Evolutionary conservation across 768 basidiomycete species (phyloP).

Genomic region (Amanita phalloides): DNA sequence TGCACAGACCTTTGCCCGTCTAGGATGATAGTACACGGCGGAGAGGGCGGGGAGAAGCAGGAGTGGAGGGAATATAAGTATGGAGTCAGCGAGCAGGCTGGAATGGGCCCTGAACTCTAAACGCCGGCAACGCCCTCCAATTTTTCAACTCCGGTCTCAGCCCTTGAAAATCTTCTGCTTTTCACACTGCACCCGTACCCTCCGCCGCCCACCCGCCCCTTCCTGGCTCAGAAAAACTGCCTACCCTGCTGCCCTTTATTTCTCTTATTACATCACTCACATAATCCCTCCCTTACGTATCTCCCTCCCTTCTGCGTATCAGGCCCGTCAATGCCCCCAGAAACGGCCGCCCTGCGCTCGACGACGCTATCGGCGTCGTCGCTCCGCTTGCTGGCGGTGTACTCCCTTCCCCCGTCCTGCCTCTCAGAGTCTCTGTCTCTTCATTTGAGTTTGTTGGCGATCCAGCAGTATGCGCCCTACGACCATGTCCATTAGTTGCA

Average conservation of each 20-base stretch:
- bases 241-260: background rate
- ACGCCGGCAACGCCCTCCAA: slow-evolving; percentile 38
- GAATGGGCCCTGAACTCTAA: slow-evolving; percentile 36
- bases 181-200: slow-evolving; percentile 7
- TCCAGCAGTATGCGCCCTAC: slow-evolving; percentile 10
- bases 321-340: slow-evolving; percentile 56
- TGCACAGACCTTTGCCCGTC: slow-evolving; percentile 74
- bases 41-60: slow-evolving; percentile 9
- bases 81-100: slow-evolving; percentile 31
- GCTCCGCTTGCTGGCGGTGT: slow-evolving; percentile 44
- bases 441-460: slow-evolving; percentile 19
- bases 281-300: background rate
- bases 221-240: background rate
- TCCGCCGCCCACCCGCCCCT: slow-evolving; percentile 7
- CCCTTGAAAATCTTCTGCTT: slow-evolving; percentile 21
- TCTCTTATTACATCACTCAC: background rate
- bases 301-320: slow-evolving; percentile 27
- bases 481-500: slow-evolving; percentile 8
- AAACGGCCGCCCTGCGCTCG: slow-evolving; percentile 34
- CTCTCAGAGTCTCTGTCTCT: slow-evolving; percentile 13
- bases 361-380: slow-evolving; percentile 39
- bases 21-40: slow-evolving; percentile 76
- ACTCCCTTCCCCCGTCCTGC: slow-evolving; percentile 15
- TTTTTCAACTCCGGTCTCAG: slow-evolving; percentile 37
- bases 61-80: slow-evolving; percentile 28